Conservation (phyloP, 257 asterid genomes). For the Misopates orontium region DNA sequence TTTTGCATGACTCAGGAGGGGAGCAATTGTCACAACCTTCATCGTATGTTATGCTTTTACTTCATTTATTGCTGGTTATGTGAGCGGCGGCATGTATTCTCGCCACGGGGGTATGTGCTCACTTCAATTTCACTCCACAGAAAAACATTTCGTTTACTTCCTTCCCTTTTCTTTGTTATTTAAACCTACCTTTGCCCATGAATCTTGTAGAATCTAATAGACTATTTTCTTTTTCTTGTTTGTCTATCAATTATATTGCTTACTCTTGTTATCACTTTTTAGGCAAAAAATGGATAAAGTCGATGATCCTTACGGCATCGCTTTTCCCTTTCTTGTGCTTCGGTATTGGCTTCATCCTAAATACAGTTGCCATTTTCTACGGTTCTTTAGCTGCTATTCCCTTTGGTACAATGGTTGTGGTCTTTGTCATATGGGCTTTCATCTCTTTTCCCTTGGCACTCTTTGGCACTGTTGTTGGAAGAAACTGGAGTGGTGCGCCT, state of each 20-base stretch:
- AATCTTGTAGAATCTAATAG: background rate
- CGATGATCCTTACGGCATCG: constrained; percentile 65
- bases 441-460: constrained; percentile 65
- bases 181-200: background rate
- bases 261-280: constrained; percentile 23
- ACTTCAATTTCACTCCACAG: constrained; percentile 1
- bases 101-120: constrained; percentile 66
- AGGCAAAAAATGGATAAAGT: constrained; percentile 68
- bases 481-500: constrained; percentile 71
- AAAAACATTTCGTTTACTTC: background rate
- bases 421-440: constrained; percentile 63
- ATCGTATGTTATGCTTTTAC: constrained; percentile 78
- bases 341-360: constrained; percentile 57
- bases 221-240: background rate
- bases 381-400: constrained; percentile 74
- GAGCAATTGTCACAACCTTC: constrained; percentile 76
- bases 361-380: constrained; percentile 62
- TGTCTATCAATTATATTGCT: background rate
- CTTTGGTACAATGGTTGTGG: constrained; percentile 64
- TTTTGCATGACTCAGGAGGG: constrained; percentile 63
- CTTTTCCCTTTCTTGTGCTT: constrained; percentile 69
- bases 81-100: constrained; percentile 81
- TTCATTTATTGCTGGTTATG: constrained; percentile 81
- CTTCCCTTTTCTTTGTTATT: background rate
- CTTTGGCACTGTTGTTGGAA: constrained; percentile 66